A percentile compares a stretch with the other conserved stretches of the same genome.
phyloP scores from a whole-genome alignment of 2,329 filamentous ascomycete genomes.

The Phaeophleospora eucalypticola region DNA sequence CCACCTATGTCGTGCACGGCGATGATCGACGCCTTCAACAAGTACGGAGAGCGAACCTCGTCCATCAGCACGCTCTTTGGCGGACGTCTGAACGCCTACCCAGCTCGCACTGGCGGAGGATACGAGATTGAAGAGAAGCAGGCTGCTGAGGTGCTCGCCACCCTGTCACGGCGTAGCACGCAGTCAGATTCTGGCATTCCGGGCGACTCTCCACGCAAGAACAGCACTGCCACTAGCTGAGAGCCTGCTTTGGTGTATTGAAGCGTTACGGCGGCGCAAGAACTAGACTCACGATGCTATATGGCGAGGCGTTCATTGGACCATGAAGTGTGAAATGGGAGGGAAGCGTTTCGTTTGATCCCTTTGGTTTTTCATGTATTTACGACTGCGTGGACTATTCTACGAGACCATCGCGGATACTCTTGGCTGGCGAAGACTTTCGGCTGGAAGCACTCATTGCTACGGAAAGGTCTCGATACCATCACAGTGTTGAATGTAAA shows the following conservation, averaged over 20 bases:
- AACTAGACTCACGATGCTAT: no score
- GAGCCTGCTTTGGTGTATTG: not conserved
- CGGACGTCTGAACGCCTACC: slow-evolving; percentile 19
- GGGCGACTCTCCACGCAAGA: not conserved
- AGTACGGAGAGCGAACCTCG: slow-evolving; percentile 19
- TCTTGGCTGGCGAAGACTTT: not conserved
- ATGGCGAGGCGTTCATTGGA: not conserved
- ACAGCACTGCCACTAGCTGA: no score
- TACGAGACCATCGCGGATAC: no score
- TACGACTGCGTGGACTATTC: no score
- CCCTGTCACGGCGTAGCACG: slow-evolving; percentile 14
- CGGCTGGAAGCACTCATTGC: not conserved
- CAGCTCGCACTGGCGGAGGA: slow-evolving; percentile 11
- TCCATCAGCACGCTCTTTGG: slow-evolving; percentile 21
- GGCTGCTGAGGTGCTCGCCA: slow-evolving; percentile 18
- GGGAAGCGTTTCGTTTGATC: not conserved
- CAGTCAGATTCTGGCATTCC: not conserved
- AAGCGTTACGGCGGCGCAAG: no score
- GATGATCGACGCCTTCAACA: slow-evolving; percentile 22
- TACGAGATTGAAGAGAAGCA: slow-evolving; percentile 21
- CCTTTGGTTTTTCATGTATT: not conserved
- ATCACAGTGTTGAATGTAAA: not conserved
- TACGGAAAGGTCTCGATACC: not conserved
- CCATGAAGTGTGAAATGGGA: not conserved
- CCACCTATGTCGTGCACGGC: slow-evolving; percentile 18